A percentile compares a stretch with the other conserved stretches of the same genome.
phyloP scores from a whole-genome alignment of 2,329 filamentous ascomycete species.

The Calonectria honghensis region DNA sequence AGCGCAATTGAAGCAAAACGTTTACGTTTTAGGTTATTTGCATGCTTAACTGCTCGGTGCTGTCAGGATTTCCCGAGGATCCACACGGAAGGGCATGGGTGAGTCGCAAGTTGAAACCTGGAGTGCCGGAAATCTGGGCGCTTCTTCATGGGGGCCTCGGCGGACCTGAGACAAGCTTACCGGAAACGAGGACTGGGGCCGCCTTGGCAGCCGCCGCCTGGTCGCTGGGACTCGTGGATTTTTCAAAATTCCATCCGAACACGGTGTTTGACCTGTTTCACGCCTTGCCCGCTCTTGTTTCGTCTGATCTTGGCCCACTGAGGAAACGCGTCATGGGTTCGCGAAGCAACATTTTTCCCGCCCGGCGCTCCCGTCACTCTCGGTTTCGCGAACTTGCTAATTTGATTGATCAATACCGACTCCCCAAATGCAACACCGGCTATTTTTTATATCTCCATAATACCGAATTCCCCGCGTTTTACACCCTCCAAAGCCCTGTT shows the following conservation, averaged over 20 bases:
- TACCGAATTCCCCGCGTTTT: background rate
- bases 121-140: background rate
- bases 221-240: slow-evolving; percentile 8
- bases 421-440: background rate
- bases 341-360: background rate
- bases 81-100: slow-evolving; percentile 16
- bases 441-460: background rate
- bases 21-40: slow-evolving; percentile 13
- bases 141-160: background rate
- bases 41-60: slow-evolving; percentile 10
- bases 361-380: background rate
- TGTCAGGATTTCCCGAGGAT: slow-evolving; percentile 9
- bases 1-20: background rate
- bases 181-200: slow-evolving; percentile 3
- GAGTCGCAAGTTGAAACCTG: slow-evolving; percentile 4
- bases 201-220: slow-evolving; percentile 2
- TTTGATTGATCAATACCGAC: background rate
- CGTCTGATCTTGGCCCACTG: background rate
- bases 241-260: slow-evolving; percentile 7
- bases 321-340: background rate
- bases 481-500: background rate
- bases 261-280: background rate
- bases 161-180: slow-evolving; percentile 19
- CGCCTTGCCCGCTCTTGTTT: background rate
- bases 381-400: background rate